Evolutionary conservation across 2,329 filamentous ascomycete genomes (phyloP).

Genomic region (Atkinsonella texensis): DNA sequence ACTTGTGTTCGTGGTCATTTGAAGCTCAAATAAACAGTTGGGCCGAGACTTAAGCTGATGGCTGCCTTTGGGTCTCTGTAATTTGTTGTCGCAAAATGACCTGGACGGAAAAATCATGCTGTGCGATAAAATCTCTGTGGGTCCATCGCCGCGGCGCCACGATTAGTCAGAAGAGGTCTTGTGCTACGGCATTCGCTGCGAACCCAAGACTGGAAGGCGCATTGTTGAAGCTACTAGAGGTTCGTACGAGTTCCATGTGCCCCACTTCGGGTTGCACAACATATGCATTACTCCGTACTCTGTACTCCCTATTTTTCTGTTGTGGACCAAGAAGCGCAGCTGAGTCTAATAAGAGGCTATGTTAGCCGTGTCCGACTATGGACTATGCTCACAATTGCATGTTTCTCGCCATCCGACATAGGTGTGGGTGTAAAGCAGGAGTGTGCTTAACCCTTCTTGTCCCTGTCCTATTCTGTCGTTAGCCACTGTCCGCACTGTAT

Average conservation of each 20-base stretch:
- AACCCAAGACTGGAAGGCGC: too few species aligned
- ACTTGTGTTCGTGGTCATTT: background rate
- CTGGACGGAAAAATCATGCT: background rate
- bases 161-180: conserved; percentile 4
- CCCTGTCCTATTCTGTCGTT: too few species aligned
- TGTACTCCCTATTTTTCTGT: too few species aligned
- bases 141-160: background rate
- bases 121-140: background rate
- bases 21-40: background rate
- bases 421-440: conserved; percentile 11
- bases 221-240: too few species aligned
- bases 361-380: conserved; percentile 16
- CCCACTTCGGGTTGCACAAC: too few species aligned
- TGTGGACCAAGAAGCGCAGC: conserved; percentile 13
- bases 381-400: conserved; percentile 20
- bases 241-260: too few species aligned
- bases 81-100: background rate
- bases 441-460: conserved; percentile 7
- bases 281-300: too few species aligned
- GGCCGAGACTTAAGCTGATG: background rate
- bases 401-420: conserved; percentile 18
- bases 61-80: background rate
- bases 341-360: conserved; percentile 16
- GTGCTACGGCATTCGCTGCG: too few species aligned
- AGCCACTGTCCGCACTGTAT: too few species aligned